phyloP scores from a whole-genome alignment of 345 rosid species.

The Anacardium occidentale region DNA sequence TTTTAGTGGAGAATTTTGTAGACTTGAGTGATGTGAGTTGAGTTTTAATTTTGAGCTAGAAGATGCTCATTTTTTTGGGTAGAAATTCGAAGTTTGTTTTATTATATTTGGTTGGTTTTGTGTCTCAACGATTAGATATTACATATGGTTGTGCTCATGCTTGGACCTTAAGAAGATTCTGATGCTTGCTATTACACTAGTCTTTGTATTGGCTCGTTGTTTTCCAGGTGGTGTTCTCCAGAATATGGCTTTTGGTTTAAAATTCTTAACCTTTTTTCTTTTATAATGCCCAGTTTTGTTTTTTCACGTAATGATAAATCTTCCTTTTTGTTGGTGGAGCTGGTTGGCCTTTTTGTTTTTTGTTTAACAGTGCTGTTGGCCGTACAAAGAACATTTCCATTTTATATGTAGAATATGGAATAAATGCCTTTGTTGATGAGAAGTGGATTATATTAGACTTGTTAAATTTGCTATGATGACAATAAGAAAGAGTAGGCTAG shows the following conservation, averaged over 20 bases:
- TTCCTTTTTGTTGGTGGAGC: constrained; percentile 40
- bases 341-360: constrained; percentile 24
- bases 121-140: constrained; percentile 20
- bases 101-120: constrained; percentile 20
- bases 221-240: constrained; percentile 47
- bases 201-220: constrained; percentile 32
- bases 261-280: constrained; percentile 18
- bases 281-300: constrained; percentile 43
- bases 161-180: constrained; percentile 42
- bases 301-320: constrained; percentile 50
- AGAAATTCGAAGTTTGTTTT: constrained; percentile 20
- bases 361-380: constrained; percentile 17
- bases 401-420: constrained; percentile 39
- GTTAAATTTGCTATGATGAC: constrained; percentile 14
- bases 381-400: constrained; percentile 20
- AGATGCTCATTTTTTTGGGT: constrained; percentile 40
- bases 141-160: constrained; percentile 27
- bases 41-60: constrained; percentile 28
- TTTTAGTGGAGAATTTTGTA: constrained; percentile 33
- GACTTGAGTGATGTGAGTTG: constrained; percentile 31
- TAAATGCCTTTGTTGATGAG: constrained; percentile 31
- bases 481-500: background rate
- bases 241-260: constrained; percentile 46
- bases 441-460: constrained; percentile 22
- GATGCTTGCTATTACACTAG: constrained; percentile 48